Base-by-base conservation (phyloP, 2,329 filamentous ascomycete genomes). In the Fusarium guadeloupense region DNA sequence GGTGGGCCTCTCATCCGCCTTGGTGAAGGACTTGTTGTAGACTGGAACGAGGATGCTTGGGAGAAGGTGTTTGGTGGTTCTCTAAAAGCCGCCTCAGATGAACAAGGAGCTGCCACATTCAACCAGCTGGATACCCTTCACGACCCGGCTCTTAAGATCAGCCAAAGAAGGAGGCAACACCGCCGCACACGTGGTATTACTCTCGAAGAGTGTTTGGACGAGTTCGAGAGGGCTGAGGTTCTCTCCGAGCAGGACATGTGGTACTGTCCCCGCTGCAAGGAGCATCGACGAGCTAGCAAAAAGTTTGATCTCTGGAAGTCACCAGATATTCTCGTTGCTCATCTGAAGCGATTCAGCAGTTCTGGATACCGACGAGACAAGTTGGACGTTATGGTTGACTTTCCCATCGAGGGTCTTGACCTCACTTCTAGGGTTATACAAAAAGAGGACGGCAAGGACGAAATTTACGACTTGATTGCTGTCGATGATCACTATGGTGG, bases 261-360 rank as follows among this genome's bases (percentile, higher is more conserved):
- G 95, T 98, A 96, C 74, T 99, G 95, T 72, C 94, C 92, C 52
- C 87, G 92, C 25, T 99, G 95, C 83, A 98, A 98, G 75, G 92
- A 97, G 69, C 90, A 96, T 70, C 88, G 92, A 14, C 89, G 92
- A 57, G 95, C 95, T 17, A 93, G 89, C 77, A 99, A 99, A 81
- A 97, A 95, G 71, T 92, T 99, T 47, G 93, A 98, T 72, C 85
- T 99, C 16, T 99, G 95, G 95, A 97, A 94, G 72, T 89, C 91
- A 3, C 95, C 95, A 1, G 95, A 99, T 74, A 96, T 98, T 59
- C 84, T 99, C 14, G 90, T 98, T 37, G 90, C 97, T 59, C 95
- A 99, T 72, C 83, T 99, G 43, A 99, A 99, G 81, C 88, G 95
- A 7, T 99, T 99, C 75, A 96, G 92, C 72, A 93, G 90, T 20